Base-by-base conservation (phyloP, 495 filamentous ascomycete genomes). In the Talaromyces borbonicus region DNA sequence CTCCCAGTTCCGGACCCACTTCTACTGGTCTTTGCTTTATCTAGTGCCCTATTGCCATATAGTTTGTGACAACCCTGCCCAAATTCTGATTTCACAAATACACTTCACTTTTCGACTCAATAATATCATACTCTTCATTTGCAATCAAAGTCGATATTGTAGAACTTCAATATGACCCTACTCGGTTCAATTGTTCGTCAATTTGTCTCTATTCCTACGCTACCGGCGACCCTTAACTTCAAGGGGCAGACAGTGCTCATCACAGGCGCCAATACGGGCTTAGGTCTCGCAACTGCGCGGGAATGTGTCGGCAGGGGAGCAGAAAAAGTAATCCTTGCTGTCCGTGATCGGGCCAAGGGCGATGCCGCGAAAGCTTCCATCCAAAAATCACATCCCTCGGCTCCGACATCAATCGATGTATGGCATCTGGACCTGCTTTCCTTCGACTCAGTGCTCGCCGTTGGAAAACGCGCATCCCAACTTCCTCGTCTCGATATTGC, bases 401-500 rank as follows among this genome's bases (percentile, higher is more conserved):
- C 22, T 9, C 2, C 11, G 6, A 12, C 20, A 0, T 8, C 8
- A 7, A 44, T 44, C n/a, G 41, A 44, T 12, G 14, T 44, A 11
- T 32, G 41, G 41, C 7, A 29, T 20, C 41, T 44, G 5, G 41
- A 44, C 25, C 11, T 29, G 41, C 11, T n/a, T 15, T 23, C 24
- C 4, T 30, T n/a, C 9, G 20, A 25, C 7, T 33, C 20, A 33
- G 22, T 44, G 6, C 15, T 15, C 3, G 24, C 11, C 1, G 5
- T 44, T 20, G 37, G n/a, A 5, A 15, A 8, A 33, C 18, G 24
- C n/a, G 27, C 16, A 7, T n/a, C 15, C 8, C 35, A 58, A 5
- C 51, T 71, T 0, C 2, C 37, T 9, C 48, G 68, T 1, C 47
- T 76, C 1, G 67, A 75, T 46, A 59, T 69, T 5, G 64, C 53